Evolutionary conservation across 2,329 filamentous ascomycete genomes (phyloP).

Genomic region (Calonectria pseudoreteaudii): DNA sequence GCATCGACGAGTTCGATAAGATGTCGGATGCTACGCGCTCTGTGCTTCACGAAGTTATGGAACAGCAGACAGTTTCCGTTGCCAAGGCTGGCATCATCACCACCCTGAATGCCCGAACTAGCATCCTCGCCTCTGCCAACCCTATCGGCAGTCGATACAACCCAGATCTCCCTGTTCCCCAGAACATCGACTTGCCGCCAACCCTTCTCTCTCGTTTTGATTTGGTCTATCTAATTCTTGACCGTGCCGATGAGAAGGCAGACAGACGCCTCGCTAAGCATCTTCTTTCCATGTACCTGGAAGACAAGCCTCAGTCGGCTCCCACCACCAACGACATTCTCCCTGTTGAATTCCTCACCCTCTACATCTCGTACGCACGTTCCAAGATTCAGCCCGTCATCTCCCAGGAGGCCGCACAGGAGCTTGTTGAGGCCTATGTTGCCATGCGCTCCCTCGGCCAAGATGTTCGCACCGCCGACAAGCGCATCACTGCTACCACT

Average conservation of each 20-base stretch:
- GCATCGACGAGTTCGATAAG: slow-evolving; percentile 88
- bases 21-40: slow-evolving; percentile 85
- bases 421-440: slow-evolving; percentile 89
- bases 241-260: slow-evolving; percentile 89
- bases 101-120: slow-evolving; percentile 94
- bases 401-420: slow-evolving; percentile 81
- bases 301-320: slow-evolving; percentile 91
- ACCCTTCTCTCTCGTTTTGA: slow-evolving; percentile 97
- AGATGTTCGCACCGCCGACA: slow-evolving; percentile 87
- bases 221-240: slow-evolving; percentile 94
- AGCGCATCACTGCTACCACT: slow-evolving; percentile 97
- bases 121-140: slow-evolving; percentile 96
- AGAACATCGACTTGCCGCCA: slow-evolving; percentile 97
- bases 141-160: slow-evolving; percentile 99
- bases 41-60: slow-evolving; percentile 89
- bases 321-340: slow-evolving; percentile 80
- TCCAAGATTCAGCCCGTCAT: slow-evolving; percentile 86
- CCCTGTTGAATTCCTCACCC: slow-evolving; percentile 93
- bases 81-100: slow-evolving; percentile 96
- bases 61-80: slow-evolving; percentile 87
- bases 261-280: slow-evolving; percentile 93
- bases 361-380: slow-evolving; percentile 97
- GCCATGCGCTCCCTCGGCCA: slow-evolving; percentile 95
- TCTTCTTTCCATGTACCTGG: slow-evolving; percentile 94
- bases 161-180: slow-evolving; percentile 91